Evolutionary conservation across 148 eudicot genomes (phyloP).

Genomic region (Dysphania ambrosioides): DNA sequence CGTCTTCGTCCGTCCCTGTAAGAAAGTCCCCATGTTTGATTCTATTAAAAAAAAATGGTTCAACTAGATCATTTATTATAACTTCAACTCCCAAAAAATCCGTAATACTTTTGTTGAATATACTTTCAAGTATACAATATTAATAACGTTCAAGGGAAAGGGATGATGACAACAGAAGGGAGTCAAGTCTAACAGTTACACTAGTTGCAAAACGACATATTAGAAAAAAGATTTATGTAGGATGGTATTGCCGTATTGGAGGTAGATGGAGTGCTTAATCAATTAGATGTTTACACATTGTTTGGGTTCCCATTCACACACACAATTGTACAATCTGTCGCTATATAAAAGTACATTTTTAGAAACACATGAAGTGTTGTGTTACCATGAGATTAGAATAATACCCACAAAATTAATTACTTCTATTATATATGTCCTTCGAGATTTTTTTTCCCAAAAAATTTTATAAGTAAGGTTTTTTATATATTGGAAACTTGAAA

Average conservation of each 20-base stretch:
- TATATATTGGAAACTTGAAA: too few species aligned
- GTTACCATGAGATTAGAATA: background rate
- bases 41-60: too few species aligned
- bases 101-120: too few species aligned
- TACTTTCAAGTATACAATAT: background rate
- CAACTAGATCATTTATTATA: too few species aligned
- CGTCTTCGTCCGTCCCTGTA: too few species aligned
- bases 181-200: background rate
- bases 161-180: background rate
- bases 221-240: background rate
- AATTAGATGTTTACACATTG: background rate
- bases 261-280: constrained; percentile 11
- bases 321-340: background rate
- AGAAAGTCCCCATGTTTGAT: too few species aligned
- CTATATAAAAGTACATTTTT: background rate
- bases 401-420: background rate
- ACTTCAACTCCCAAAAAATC: too few species aligned
- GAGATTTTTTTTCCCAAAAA: background rate
- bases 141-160: background rate
- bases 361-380: background rate
- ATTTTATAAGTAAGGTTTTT: too few species aligned
- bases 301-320: background rate
- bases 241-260: too few species aligned
- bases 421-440: background rate
- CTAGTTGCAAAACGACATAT: background rate